Evolutionary conservation across 495 filamentous ascomycete genomes (phyloP).

Genomic region (Pyrenopolyporus hunteri): DNA sequence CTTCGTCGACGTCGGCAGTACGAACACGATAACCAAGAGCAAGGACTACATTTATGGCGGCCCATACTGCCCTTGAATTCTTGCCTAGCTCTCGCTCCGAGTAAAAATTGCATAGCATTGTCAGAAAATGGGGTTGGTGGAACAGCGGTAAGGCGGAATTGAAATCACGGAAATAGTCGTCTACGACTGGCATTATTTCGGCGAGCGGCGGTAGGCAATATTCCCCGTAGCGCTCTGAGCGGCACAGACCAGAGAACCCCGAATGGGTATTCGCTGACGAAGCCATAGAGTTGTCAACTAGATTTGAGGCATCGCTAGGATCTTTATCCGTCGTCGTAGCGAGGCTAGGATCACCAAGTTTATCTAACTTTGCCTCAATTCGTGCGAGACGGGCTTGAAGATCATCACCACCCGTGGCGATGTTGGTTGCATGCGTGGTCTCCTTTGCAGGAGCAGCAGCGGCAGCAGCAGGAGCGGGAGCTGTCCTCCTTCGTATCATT

Average conservation of each 20-base stretch:
- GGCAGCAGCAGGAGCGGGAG: neutral
- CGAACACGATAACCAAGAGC: constrained; percentile 39
- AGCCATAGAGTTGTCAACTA: neutral
- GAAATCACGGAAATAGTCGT: constrained; percentile 41
- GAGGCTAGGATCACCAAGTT: constrained; percentile 20
- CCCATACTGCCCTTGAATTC: constrained; percentile 32
- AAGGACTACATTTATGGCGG: constrained; percentile 41
- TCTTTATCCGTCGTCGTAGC: constrained; percentile 3
- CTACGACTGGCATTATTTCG: constrained; percentile 37
- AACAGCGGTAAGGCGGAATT: constrained; percentile 45
- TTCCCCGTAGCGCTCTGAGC: neutral
- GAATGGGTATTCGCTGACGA: neutral
- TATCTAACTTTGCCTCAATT: constrained; percentile 43
- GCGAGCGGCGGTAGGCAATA: constrained; percentile 35
- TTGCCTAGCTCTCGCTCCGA: constrained; percentile 14
- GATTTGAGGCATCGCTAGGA: neutral
- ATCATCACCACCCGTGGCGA: constrained; percentile 2
- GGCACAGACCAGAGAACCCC: neutral
- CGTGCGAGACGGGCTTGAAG: constrained; percentile 43
- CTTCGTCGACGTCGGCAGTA: constrained; percentile 13
- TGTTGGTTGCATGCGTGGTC: neutral
- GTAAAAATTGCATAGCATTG: constrained; percentile 39
- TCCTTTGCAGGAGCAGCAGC: too few relatives aligned
- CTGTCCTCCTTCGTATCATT: constrained; percentile 31
- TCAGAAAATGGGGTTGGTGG: constrained; percentile 36